Base-by-base conservation (phyloP, 2,329 filamentous ascomycete genomes). In the Cyanodermella asteris region DNA sequence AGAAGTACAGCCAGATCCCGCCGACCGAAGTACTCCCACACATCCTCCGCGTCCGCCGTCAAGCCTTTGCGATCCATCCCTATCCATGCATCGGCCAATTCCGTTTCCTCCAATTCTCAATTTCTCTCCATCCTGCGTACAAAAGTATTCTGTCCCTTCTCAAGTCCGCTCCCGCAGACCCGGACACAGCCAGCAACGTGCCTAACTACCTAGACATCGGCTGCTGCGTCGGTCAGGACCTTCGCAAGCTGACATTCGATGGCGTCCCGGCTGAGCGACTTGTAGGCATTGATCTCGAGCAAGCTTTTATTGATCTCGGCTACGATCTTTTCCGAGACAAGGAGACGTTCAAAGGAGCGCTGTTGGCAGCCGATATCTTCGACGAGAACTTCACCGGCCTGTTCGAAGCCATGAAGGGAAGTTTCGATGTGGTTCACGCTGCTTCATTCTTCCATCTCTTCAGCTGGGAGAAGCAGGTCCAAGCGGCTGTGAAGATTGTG, bases 311-410 rank as follows among this genome's bases (percentile, higher is more conserved):
- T 26, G 51, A 63, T 7, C 41, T 63, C n/a, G 64, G 64, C 15
- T 67, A 70, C 40, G 63, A 71, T 27, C 50, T 76, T 12, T 76
- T 74, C 45, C 53, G 56, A 22, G 71, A 73, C 31, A n/a, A n/a
- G n/a, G n/a, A n/a, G n/a, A n/a, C n/a, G n/a, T n/a, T n/a, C n/a
- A n/a, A n/a, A n/a, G n/a, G n/a, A n/a, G n/a, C n/a, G n/a, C n/a
- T n/a, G n/a, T n/a, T n/a, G n/a, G n/a, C n/a, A n/a, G n/a, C n/a
- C n/a, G n/a, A n/a, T n/a, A n/a, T n/a, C n/a, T n/a, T n/a, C n/a
- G n/a, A n/a, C n/a, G n/a, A n/a, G n/a, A n/a, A n/a, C n/a, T n/a
- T n/a, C n/a, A n/a, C 5, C 13, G 32, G 32, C 20, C 25, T 25
- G 13, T 16, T 23, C 4, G 30, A 30, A 8, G 23, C 28, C 8